phyloP scores from a whole-genome alignment of 345 rosid species.

The Aquilaria malaccensis region DNA sequence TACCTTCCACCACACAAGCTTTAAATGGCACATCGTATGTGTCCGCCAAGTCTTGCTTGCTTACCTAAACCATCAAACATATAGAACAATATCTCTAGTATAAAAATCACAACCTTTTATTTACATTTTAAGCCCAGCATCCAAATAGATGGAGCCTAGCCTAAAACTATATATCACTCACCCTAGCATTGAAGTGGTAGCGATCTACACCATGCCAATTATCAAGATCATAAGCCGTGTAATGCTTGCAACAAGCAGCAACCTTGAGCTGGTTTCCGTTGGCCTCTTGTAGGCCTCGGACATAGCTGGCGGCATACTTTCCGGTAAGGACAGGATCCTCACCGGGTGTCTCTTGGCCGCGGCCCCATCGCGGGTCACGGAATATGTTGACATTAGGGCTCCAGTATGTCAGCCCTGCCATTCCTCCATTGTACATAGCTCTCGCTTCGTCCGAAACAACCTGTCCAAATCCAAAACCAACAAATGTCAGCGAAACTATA shows the following conservation, averaged over 20 bases:
- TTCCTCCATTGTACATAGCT: constrained; percentile 75
- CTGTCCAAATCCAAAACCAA: constrained; percentile 12
- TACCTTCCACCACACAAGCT: constrained; percentile 79
- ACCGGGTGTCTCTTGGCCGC: constrained; percentile 92
- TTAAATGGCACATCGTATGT: constrained; percentile 84
- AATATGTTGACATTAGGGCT: constrained; percentile 79
- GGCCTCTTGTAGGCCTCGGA: constrained; percentile 66
- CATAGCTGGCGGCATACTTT: constrained; percentile 68
- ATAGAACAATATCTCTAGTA: too few species aligned
- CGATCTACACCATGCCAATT: constrained; percentile 93
- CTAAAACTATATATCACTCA: constrained; percentile 15
- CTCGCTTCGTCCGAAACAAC: constrained; percentile 77
- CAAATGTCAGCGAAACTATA: neutral
- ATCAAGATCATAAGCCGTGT: constrained; percentile 94
- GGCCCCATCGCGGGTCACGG: constrained; percentile 89
- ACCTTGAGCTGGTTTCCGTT: constrained; percentile 62
- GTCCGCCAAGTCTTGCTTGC: constrained; percentile 87
- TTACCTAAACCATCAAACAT: constrained; percentile 39
- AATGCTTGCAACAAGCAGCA: constrained; percentile 97
- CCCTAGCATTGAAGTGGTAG: constrained; percentile 79
- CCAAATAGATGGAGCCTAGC: too few species aligned
- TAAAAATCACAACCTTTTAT: too few species aligned
- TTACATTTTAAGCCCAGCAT: neutral
- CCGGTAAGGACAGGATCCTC: constrained; percentile 80
- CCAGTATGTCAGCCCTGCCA: constrained; percentile 69